Evolutionary conservation across 2,329 filamentous ascomycete species (phyloP), one percentile per base, ranked within the genome.

Genomic region (Cercospora citrullina): DNA sequence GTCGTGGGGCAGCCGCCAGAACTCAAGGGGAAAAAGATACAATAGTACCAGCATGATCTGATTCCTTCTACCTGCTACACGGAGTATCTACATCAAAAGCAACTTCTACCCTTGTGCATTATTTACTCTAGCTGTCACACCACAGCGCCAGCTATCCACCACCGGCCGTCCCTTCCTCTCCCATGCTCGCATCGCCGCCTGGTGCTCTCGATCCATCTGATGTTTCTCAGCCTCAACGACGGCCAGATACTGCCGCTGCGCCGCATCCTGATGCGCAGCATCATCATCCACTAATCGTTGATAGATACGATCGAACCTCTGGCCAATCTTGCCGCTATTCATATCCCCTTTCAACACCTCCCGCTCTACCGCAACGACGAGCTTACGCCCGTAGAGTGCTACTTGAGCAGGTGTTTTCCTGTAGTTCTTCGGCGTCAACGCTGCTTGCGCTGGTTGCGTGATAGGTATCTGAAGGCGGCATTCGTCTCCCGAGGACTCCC

Each of bases 1-100:
- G 75, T 78, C 39, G 69, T 71, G 3, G 77, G 77, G 4, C 77
- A 79, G 63, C 75, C 76, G 28, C 71, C 72, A 67, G 74, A 78
- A 61, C 67, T 77, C 63, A 78, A 76, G 59, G 75, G 75, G 6
- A 77, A 77, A 68, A 75, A 75, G 68, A 66, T 68, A 66, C 67
- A 68, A 36, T 65, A 30, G 23, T 18, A n/a, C 8, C 53, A 57
- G 26, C 26, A 31, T 28, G 16, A 57, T n/a, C 23, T 57, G 10
- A 57, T 31, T 16, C 10, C 4, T 12, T 28, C 21, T 21, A 21
- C 6, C 21, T 10, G 45, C 45, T 51, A 21, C 45, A 51, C 21
- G 21, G 2, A 2, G 9, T 51, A 21, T 21, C 45, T 23, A 48
- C 12, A 51, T 23, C 45, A 51, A 51, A 51, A 23, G 45, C 10